Evolutionary conservation across 2,329 filamentous ascomycete species (phyloP), one percentile per base, ranked within the genome.

Genomic region (Microsporum ferrugineum): DNA sequence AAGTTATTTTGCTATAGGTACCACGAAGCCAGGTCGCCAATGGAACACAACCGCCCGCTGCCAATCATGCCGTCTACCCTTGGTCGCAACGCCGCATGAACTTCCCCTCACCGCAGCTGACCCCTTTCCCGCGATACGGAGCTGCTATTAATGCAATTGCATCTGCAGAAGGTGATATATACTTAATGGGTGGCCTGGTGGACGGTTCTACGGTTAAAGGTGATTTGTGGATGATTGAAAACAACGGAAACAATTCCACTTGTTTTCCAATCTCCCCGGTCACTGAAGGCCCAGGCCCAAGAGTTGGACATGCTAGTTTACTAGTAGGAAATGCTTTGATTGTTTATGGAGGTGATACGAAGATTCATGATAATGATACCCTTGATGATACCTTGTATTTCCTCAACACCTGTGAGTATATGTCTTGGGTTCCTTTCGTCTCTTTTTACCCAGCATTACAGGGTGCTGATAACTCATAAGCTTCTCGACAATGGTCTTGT

Each of bases 291-390:
- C 95, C 94, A 1, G 91, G 94, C 2, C 94, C 95, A 1, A 84
- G 94, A 77, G 94, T 99, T 59, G 94, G 94, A 2, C 94, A 99
- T 76, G 83, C 92, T 23, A 95, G 91, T 78, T 79, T 99, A 69
- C 81, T 99, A 14, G 94, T 99, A 60, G 95, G 95, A 62, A 99
- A 99, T 75, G 94, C 94, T 0, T 99, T 97, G 73, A 99, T 99
- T 67, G 94, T 99, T 10, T 99, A 97, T 71, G 95, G 94, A 57
- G 94, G 94, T 71, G 95, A 99, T 73, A 99, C 94, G 58, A 99
- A 99, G 75, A 88, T 96, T 71, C 91, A 96, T 60, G 94, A 97
- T 70, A 84, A 85, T 36, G 94, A 99, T 74, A 81, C 89, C 57
- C 78, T 99, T 62, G 94, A 99, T 69, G 92, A 99, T 76, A 97